phyloP scores from a whole-genome alignment of 768 basidiomycete species.

The Leccinum olivaceopallidum region DNA sequence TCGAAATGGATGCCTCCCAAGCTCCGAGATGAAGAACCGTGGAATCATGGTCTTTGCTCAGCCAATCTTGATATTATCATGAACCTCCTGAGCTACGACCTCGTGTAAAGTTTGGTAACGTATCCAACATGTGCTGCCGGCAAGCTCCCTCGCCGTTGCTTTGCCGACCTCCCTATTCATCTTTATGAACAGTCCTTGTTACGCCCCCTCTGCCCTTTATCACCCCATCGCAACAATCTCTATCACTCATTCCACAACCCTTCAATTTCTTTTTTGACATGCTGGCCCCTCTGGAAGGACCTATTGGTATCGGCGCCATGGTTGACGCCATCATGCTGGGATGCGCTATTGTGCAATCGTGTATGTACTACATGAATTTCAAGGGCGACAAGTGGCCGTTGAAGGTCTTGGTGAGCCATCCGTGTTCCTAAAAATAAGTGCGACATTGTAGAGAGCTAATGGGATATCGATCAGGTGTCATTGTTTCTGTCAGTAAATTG shows the following conservation, averaged over 20 bases:
- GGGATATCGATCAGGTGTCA: constrained; percentile 10
- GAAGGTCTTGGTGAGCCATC: constrained; percentile 20
- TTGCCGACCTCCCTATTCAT: constrained; percentile 11
- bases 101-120: constrained; percentile 17
- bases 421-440: background rate
- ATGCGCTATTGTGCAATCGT: constrained; percentile 27
- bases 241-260: background rate
- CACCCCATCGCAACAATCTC: constrained; percentile 7
- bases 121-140: constrained; percentile 2
- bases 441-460: constrained; percentile 2
- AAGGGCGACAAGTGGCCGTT: constrained; percentile 13
- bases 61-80: constrained; percentile 18
- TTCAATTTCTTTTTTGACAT: constrained; percentile 3
- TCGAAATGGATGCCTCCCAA: constrained; percentile 7
- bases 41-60: constrained; percentile 6
- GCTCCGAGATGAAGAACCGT: constrained; percentile 19
- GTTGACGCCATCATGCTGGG: constrained; percentile 26
- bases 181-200: constrained; percentile 13
- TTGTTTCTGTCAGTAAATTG: constrained; percentile 21
- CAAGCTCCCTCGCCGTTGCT: constrained; percentile 11
- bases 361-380: constrained; percentile 27
- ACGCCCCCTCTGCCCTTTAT: constrained; percentile 15
- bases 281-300: constrained; percentile 29
- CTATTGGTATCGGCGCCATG: constrained; percentile 23
- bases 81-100: background rate